These are phyloP conservation scores for Venturia aucupariae DNA, from an alignment of 2,329 filamentous ascomycete species.

Conservation along the genomic window DNA sequence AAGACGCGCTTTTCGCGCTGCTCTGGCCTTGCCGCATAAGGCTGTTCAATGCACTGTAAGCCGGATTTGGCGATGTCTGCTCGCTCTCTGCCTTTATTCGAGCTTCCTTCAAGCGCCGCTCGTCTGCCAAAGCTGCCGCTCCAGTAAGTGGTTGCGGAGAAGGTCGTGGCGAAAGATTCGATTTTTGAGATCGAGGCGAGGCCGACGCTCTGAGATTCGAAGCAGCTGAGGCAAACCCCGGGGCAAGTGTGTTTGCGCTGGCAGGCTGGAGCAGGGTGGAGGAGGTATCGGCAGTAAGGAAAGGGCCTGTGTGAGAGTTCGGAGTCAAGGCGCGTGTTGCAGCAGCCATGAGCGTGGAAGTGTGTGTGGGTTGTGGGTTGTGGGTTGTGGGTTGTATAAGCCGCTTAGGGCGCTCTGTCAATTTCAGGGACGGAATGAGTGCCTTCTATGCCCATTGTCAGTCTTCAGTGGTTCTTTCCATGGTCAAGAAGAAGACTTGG, in stretches of 20 bases:
- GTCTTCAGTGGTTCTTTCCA: background rate
- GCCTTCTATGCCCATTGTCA: background rate
- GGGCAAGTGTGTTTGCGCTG: slow-evolving; percentile 20
- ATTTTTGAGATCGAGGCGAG: slow-evolving; percentile 35
- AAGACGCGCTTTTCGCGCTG: slow-evolving; percentile 34
- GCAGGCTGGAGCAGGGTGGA: slow-evolving; percentile 23
- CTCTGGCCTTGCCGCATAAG: slow-evolving; percentile 37
- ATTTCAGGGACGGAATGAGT: background rate
- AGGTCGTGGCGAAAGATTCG: slow-evolving; percentile 29
- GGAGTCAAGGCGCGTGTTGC: slow-evolving; percentile 6
- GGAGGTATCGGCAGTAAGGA: slow-evolving; percentile 31
- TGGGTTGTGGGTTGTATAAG: background rate
- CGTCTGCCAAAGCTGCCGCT: slow-evolving; percentile 39
- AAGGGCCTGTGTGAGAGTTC: background rate
- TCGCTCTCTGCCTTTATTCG: slow-evolving; percentile 25
- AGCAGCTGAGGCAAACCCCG: slow-evolving; percentile 18
- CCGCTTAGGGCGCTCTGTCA: background rate
- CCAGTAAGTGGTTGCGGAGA: slow-evolving; percentile 38
- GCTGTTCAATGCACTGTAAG: slow-evolving; percentile 33
- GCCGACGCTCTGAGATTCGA: slow-evolving; percentile 18
- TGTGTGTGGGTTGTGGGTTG: no score
- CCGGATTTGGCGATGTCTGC: slow-evolving; percentile 41
- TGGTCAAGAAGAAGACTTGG: background rate
- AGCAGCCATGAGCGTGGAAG: slow-evolving; percentile 5
- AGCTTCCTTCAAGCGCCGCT: slow-evolving; percentile 35